Base-by-base conservation (phyloP, 306 rosid species). In the Dalbergia cochinchinensis region DNA sequence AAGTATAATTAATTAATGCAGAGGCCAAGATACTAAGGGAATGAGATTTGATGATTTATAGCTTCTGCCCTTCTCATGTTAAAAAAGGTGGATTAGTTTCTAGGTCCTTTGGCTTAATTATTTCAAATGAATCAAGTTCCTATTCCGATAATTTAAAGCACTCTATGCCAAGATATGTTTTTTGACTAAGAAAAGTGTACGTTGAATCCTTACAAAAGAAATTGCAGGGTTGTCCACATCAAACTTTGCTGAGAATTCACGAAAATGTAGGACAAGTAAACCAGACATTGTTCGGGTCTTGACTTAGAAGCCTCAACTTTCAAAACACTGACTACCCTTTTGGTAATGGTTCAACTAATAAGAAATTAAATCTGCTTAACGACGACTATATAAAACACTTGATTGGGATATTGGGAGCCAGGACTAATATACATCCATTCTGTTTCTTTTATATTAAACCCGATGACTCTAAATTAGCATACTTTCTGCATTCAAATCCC, bases 211-310 rank as follows among this genome's bases (percentile, higher is more conserved):
- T 20, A 41, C 4, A 20, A 22, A 59, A 73, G 44, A 26, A 73
- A 73, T 58, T 65, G 58, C 20, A 41, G 37, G 41, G 68, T 73
- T 73, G 39, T 58, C 44, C 12, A 14, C 58, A 39, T 55, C 67
- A 57, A 55, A 54, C 53, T 11, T 12, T 22, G 34, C n/a, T 20
- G 42, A 69, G 44, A 58, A 54, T 26, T 33, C 26, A 9, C 13
- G 5, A 50, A 33, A 65, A 15, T 54, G 72, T 14, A 53, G 70
- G 72, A 63, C 18, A 39, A 63, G 55, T 33, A 57, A 62, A 18
- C 44, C 35, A 60, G n/a, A 73, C 22, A 41, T 64, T 65, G 11
- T 33, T 22, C 58, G 41, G 33, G 12, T 61, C 44, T 73, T 80
- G 69, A 73, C 69, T 73, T 31, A 9, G 65, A 70, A 22, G 16